Base-by-base conservation (phyloP, 2,329 filamentous ascomycete species). In the Sporothrix euskadiensis region DNA sequence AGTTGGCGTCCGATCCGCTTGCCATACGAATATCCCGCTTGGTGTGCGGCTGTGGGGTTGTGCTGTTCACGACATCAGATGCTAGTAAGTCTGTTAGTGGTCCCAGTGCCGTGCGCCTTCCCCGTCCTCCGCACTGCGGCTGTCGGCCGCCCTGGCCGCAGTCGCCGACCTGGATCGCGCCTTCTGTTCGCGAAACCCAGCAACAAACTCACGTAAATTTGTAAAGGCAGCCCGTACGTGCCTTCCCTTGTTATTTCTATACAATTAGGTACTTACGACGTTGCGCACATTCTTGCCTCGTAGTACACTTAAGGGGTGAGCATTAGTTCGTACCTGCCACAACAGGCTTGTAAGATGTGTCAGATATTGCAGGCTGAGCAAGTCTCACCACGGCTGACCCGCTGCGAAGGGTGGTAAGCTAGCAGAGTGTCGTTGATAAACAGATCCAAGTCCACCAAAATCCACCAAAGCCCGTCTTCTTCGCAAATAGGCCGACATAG, bases 81-180 rank as follows among this genome's bases (percentile, higher is more conserved):
- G 61, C 61, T 47, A 66, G 44, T 44, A 12, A 47, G 35, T 35
- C 35, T 35, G 19, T 4, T 4, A 49, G 41, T 44, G 14, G 39
- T 41, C 10, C 22, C 39, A 47, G 22, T 39, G 61, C 61, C 66
- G 66, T 41, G 65, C 65, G 66, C n/a, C 49, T 69, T 32, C 35
- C 52, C 54, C 69, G 52, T 61, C 39, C 69, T 26, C 52, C 35
- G 35, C 54, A 22, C 32, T 70, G 26, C 69, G 70, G 70, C 57
- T 71, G 30, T 71, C 70, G 70, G 70, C 44, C 57, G 57, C 26
- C 10, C 69, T 63, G 41, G 49, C 68, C 69, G 39, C 69, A 71
- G 52, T 63, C 54, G 39, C 56, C 54, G 54, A 49, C 54, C 22
- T 39, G 22, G 56, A 26, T 61, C 69, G 56, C 5, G 19, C 41